Conservation (phyloP, 495 filamentous ascomycete species). For the Recurvomyces mirabilis region DNA sequence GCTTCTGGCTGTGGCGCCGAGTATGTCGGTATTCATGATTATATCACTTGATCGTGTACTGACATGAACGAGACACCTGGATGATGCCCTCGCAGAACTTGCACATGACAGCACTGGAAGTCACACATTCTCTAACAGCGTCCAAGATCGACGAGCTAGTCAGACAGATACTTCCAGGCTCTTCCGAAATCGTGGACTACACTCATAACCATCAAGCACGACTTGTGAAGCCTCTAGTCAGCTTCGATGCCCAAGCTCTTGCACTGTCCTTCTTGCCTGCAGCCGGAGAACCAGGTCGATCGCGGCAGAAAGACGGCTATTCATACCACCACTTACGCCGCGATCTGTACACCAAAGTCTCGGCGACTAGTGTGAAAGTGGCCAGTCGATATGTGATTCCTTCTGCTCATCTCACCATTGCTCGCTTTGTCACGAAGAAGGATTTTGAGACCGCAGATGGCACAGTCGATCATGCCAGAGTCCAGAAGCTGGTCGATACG, state of each 20-base stretch:
- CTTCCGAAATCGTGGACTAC: conserved; percentile 49
- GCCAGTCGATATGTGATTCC: conserved; percentile 73
- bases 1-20: conserved; percentile 49
- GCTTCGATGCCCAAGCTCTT: conserved; percentile 72
- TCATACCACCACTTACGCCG: conserved; percentile 85
- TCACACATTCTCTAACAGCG: conserved; percentile 57
- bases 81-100: conserved; percentile 64
- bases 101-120: conserved; percentile 78
- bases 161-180: conserved; percentile 36
- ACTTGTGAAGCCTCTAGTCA: conserved; percentile 70
- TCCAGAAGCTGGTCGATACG: conserved; percentile 46
- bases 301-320: conserved; percentile 44
- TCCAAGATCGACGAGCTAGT: conserved; percentile 51
- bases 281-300: conserved; percentile 39
- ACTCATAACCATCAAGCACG: conserved; percentile 52
- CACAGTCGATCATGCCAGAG: conserved; percentile 34
- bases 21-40: conserved; percentile 37
- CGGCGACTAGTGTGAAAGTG: conserved; percentile 47
- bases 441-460: conserved; percentile 29
- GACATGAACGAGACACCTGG: conserved; percentile 54
- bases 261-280: conserved; percentile 80
- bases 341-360: conserved; percentile 55
- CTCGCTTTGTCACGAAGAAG: conserved; percentile 54
- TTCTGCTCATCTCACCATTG: conserved; percentile 79
- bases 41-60: neutral